Percentiles rank a stretch among this genome's conserved stretches.
Conservation (phyloP, 345 rosid species). For the Aquilaria yunnanensis region DNA sequence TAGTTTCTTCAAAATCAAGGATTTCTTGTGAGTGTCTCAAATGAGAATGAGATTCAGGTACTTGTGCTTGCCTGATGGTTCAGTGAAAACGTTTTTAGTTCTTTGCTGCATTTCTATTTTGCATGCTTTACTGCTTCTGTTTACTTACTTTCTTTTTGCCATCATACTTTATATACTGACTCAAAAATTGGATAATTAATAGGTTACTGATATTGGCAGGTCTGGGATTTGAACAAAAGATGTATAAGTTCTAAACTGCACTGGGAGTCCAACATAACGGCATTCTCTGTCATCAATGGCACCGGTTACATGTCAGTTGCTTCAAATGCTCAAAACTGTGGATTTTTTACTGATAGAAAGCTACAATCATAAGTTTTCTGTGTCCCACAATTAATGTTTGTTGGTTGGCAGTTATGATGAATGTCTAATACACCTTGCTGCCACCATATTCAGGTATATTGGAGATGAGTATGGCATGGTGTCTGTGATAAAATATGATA, state of each 20-base stretch:
- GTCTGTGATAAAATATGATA: slow-evolving; percentile 53
- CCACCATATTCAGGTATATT: slow-evolving; percentile 44
- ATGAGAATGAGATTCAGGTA: slow-evolving; percentile 81
- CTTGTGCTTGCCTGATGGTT: slow-evolving; percentile 13
- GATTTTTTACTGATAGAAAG: not conserved
- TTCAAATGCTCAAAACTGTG: slow-evolving; percentile 1
- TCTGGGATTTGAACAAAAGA: slow-evolving; percentile 77
- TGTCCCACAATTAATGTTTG: no score
- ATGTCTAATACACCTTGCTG: not conserved
- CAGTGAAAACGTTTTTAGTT: slow-evolving; percentile 10
- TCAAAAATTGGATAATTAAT: slow-evolving; percentile 15
- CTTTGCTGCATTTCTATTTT: slow-evolving; percentile 11
- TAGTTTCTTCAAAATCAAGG: slow-evolving; percentile 86
- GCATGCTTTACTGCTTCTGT: not conserved
- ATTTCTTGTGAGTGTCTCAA: slow-evolving; percentile 56
- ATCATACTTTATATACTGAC: not conserved
- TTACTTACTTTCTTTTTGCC: slow-evolving; percentile 5
- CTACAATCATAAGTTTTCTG: no score
- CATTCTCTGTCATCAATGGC: slow-evolving; percentile 65
- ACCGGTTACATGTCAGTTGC: slow-evolving; percentile 62
- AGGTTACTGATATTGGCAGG: slow-evolving; percentile 39
- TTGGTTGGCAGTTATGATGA: no score
- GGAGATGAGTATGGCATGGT: slow-evolving; percentile 83
- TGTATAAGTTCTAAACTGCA: slow-evolving; percentile 36
- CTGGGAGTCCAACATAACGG: slow-evolving; percentile 85